phyloP scores from a whole-genome alignment of 2,329 filamentous ascomycete genomes.

The Aspergillus floridensis region DNA sequence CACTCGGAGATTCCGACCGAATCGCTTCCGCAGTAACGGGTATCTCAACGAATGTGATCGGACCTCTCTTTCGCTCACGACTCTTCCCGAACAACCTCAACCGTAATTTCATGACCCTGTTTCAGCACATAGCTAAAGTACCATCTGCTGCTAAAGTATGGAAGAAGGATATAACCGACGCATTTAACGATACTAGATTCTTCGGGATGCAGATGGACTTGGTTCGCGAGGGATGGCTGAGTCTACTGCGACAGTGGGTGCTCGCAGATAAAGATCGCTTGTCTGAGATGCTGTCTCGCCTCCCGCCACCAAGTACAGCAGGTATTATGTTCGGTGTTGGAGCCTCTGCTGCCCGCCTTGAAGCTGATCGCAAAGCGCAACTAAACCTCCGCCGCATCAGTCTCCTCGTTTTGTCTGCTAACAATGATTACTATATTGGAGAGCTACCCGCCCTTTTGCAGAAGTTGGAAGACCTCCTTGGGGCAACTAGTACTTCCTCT shows the following conservation, averaged over 20 bases:
- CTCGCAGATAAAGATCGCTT: conserved; percentile 85
- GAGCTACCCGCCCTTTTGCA: conserved; percentile 73
- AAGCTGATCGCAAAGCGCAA: conserved; percentile 90
- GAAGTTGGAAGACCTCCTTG: conserved; percentile 81
- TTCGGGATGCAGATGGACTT: conserved; percentile 68
- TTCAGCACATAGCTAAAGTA: conserved; percentile 74
- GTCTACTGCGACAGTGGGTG: conserved; percentile 78
- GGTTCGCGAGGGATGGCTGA: conserved; percentile 74
- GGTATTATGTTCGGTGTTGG: conserved; percentile 99
- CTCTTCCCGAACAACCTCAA: conserved; percentile 83
- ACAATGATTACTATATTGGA: conserved; percentile 73
- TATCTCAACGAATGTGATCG: conserved; percentile 80
- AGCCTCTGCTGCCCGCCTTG: conserved; percentile 86
- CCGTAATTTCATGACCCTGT: conserved; percentile 65
- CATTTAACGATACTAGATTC: conserved; percentile 85
- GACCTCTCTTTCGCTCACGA: conserved; percentile 77
- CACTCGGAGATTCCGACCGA: conserved; percentile 82
- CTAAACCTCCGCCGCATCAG: conserved; percentile 81
- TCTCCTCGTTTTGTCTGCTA: conserved; percentile 72
- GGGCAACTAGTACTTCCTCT: conserved; percentile 80
- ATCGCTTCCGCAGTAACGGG: conserved; percentile 72
- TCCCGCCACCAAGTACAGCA: conserved; percentile 83
- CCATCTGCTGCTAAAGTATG: conserved; percentile 81
- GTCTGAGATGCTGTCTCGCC: conserved; percentile 72
- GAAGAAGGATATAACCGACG: conserved; percentile 89